Evolutionary conservation across 2,329 filamentous ascomycete species (phyloP).

Genomic region (Cordyceps sp.): DNA sequence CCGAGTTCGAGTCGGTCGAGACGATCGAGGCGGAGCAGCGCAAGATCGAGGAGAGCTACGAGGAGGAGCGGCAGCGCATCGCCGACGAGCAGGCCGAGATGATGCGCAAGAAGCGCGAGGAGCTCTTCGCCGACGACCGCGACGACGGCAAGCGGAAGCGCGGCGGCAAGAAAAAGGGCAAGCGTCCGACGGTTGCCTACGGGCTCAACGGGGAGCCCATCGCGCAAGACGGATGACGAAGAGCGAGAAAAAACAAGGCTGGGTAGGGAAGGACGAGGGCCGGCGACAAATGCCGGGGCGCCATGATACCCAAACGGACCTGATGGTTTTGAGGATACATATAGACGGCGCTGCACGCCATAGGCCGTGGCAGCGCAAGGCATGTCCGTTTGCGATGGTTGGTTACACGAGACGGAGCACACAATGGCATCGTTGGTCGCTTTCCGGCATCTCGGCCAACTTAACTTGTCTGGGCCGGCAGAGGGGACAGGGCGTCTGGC

Average conservation of each 20-base stretch:
- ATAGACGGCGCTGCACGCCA: too few species aligned
- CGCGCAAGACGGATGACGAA: slow-evolving; percentile 5
- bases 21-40: slow-evolving; percentile 38
- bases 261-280: too few species aligned
- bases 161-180: slow-evolving; percentile 14
- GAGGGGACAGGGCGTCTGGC: too few species aligned
- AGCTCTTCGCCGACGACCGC: slow-evolving; percentile 27
- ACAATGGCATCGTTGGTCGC: too few species aligned
- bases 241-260: too few species aligned
- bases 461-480: too few species aligned
- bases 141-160: slow-evolving; percentile 16
- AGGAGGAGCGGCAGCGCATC: slow-evolving; percentile 23
- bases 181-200: slow-evolving; percentile 16
- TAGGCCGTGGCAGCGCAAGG: too few species aligned
- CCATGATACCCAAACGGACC: neutral
- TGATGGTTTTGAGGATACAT: too few species aligned
- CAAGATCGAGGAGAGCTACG: slow-evolving; percentile 25
- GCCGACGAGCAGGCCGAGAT: slow-evolving; percentile 30
- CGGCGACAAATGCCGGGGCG: too few species aligned
- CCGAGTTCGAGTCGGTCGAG: slow-evolving; percentile 37
- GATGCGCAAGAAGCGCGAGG: slow-evolving; percentile 29
- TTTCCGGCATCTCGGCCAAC: too few species aligned
- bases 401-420: too few species aligned
- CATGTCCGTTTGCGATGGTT: too few species aligned
- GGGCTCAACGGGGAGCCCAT: slow-evolving; percentile 21